phyloP scores from a whole-genome alignment of 176 grass and related monocot species.

The Luzula sylvatica region DNA sequence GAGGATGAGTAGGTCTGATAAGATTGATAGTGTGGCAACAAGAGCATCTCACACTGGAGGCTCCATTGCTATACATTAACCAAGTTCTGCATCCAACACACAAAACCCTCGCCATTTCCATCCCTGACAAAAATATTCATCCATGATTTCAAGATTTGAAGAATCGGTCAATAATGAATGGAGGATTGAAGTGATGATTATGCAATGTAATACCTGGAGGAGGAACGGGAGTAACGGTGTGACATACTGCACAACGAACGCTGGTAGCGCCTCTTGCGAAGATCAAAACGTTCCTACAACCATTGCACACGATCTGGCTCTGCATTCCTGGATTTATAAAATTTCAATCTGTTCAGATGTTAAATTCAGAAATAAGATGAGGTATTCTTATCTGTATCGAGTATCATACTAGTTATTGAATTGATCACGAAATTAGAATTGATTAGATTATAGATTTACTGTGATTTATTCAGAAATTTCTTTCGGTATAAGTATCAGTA shows the following conservation, averaged over 20 bases:
- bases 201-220: slow-evolving; percentile 55
- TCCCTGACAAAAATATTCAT: slow-evolving; percentile 36
- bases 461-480: too few species aligned
- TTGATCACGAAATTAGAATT: too few species aligned
- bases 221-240: slow-evolving; percentile 50
- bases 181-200: too few species aligned
- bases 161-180: background rate
- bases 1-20: too few species aligned
- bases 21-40: slow-evolving; percentile 82
- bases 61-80: slow-evolving; percentile 71
- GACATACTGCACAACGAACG: slow-evolving; percentile 74
- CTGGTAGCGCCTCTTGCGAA: slow-evolving; percentile 62
- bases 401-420: too few species aligned
- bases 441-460: too few species aligned
- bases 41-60: slow-evolving; percentile 72
- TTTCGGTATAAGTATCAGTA: background rate
- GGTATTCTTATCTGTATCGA: too few species aligned
- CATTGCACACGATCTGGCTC: slow-evolving; percentile 82
- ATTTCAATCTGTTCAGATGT: background rate
- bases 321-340: slow-evolving; percentile 37
- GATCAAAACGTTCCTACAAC: slow-evolving; percentile 48
- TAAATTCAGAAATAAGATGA: too few species aligned
- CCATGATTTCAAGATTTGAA: background rate
- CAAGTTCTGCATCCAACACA: slow-evolving; percentile 80
- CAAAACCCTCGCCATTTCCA: slow-evolving; percentile 78